These are phyloP conservation scores for Theobroma grandiflorum DNA, from an alignment of 441 rosid species.

Conservation along the genomic window DNA sequence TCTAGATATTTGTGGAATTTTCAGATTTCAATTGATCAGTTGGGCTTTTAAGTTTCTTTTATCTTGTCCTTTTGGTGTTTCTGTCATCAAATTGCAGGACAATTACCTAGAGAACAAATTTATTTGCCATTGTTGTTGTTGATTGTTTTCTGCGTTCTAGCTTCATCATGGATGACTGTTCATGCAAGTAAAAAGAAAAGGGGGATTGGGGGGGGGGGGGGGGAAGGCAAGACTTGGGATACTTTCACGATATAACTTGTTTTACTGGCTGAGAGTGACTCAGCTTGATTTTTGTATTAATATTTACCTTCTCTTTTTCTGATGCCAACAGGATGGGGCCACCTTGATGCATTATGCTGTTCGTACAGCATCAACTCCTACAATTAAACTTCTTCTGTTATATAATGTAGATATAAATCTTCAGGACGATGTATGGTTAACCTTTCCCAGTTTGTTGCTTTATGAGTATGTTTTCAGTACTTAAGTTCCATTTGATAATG, in stretches of 20 bases:
- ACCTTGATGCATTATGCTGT: constrained; percentile 94
- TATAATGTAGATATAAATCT: constrained; percentile 87
- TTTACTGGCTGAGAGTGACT: neutral
- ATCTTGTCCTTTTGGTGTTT: neutral
- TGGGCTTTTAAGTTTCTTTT: neutral
- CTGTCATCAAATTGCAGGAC: constrained; percentile 1
- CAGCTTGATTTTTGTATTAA: neutral
- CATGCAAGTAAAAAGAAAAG: neutral
- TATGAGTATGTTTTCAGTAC: neutral
- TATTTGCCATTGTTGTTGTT: neutral
- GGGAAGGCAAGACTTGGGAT: neutral
- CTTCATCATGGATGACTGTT: constrained; percentile 3
- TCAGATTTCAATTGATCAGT: neutral
- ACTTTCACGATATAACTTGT: neutral
- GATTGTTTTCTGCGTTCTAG: neutral
- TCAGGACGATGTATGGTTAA: constrained; percentile 74
- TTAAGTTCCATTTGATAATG: neutral
- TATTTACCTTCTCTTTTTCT: constrained; percentile 17
- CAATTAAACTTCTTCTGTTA: constrained; percentile 77
- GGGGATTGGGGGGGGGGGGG: neutral
- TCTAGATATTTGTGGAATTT: neutral
- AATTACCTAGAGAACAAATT: neutral
- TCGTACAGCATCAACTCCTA: constrained; percentile 73
- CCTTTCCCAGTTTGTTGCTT: constrained; percentile 15
- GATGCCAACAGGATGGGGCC: constrained; percentile 74